Conservation (phyloP, 2,329 filamentous ascomycete genomes). For the Sarocladium brachiariae region DNA sequence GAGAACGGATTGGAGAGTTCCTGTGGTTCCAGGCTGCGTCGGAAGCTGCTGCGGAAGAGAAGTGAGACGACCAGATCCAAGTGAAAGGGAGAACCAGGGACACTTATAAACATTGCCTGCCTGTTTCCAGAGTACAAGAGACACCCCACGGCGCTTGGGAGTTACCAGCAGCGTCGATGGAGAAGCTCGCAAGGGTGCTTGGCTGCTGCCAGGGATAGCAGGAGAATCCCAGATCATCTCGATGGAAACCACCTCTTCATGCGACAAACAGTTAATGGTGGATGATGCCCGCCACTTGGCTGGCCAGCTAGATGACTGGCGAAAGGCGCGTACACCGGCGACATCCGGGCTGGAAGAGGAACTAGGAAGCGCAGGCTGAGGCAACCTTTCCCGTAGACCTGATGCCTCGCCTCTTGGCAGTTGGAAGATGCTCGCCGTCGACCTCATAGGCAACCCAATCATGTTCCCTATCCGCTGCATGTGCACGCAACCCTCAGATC, state of each 20-base stretch:
- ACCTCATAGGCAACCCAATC: not conserved
- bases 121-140: not conserved
- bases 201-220: too few relatives aligned
- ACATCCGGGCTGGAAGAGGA: too few relatives aligned
- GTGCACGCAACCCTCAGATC: not conserved
- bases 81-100: not conserved
- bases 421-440: not conserved
- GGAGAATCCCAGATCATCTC: constrained; percentile 1
- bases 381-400: not conserved
- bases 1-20: not conserved
- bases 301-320: too few relatives aligned
- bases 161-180: not conserved
- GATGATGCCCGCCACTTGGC: too few relatives aligned
- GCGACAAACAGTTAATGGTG: not conserved
- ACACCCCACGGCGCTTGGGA: not conserved
- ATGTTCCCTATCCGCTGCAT: not conserved
- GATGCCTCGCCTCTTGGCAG: not conserved
- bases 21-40: constrained; percentile 1
- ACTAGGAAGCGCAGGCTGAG: not conserved
- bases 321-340: not conserved
- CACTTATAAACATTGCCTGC: constrained; percentile 6
- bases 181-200: not conserved
- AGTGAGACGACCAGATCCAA: not conserved
- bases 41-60: constrained; percentile 1
- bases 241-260: not conserved